Percentiles rank a stretch among this genome's conserved stretches.
These are phyloP conservation scores for Xerocomus nothofagi DNA, from an alignment of 1,284 basidiomycete species.

Conservation along the genomic window DNA sequence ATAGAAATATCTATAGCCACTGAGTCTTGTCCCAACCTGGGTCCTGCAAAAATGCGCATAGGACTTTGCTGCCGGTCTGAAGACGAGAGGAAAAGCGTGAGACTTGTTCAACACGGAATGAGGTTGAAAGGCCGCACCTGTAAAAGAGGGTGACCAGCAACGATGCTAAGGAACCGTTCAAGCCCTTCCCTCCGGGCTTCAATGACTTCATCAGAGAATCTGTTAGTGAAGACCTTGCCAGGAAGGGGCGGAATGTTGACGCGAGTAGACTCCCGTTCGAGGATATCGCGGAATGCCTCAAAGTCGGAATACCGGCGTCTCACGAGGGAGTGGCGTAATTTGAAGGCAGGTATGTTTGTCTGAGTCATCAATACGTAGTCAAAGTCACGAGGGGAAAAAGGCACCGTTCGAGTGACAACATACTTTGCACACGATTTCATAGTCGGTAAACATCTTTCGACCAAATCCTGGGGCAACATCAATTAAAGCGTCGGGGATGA, in stretches of 20 bases:
- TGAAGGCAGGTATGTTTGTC: slow-evolving; percentile 99
- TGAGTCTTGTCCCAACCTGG: slow-evolving; percentile 80
- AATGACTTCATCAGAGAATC: slow-evolving; percentile 98
- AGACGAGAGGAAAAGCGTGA: slow-evolving; percentile 8
- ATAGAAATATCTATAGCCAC: slow-evolving; percentile 56
- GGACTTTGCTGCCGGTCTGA: slow-evolving; percentile 95
- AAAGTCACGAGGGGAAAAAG: background rate
- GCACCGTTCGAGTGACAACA: background rate
- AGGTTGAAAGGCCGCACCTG: slow-evolving; percentile 59
- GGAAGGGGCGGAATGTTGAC: slow-evolving; percentile 98
- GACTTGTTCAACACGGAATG: background rate
- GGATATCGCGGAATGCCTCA: slow-evolving; percentile 97
- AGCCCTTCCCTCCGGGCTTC: slow-evolving; percentile 90
- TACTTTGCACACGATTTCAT: slow-evolving; percentile 97
- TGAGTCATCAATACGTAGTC: slow-evolving; percentile 34
- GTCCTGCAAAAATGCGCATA: slow-evolving; percentile 95
- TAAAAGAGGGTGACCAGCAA: slow-evolving; percentile 94
- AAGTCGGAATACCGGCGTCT: slow-evolving; percentile 98
- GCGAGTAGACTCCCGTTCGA: slow-evolving; percentile 94
- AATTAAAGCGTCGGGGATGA: background rate
- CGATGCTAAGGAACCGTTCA: slow-evolving; percentile 93
- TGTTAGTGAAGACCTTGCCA: slow-evolving; percentile 94
- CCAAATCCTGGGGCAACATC: slow-evolving; percentile 70
- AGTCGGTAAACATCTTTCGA: slow-evolving; percentile 99
- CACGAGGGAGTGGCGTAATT: slow-evolving; percentile 92